Evolutionary conservation across 495 filamentous ascomycete genomes (phyloP), one percentile per base, ranked within the genome.

Genomic region (Podospora appendiculata): DNA sequence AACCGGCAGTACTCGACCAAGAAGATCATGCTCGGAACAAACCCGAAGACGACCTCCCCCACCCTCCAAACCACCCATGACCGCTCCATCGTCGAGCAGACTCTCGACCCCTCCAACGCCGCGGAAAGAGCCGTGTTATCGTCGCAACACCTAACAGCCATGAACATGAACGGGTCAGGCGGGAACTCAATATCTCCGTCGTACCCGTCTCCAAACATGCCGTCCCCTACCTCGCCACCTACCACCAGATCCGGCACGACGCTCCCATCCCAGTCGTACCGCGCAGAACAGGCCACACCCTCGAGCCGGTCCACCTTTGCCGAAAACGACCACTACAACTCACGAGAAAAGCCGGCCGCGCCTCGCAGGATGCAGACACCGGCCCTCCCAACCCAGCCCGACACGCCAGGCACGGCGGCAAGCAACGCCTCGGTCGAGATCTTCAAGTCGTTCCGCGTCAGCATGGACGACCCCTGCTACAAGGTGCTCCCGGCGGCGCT

Each of bases 361-460:
- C 68, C 73, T 35, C 75, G 77, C 17, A 65, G 76, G 13, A 68
- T 72, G 50, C 76, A 74, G 60, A 81, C 76, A 3, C 78, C 72
- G 10, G 77, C 73, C 5, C 34, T 36, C 12, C 43, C 19, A 35
- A 25, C 25, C 25, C 53, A 48, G 19, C 74, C 70, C 8, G 73
- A 77, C 53, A 79, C 73, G 6, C 78, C 73, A 6, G 65, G 71
- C 45, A 62, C 66, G 4, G 18, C 18, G 8, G 25, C 25, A 25
- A 71, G 70, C 56, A 72, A 71, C 50, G 67, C 71, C 16, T 77
- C 76, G 38, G 90, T 92, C 51, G 92, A 98, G 61, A 97, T 98
- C 48, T 96, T 97, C 81, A 97, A 96, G 67, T 91, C 86, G 7
- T 98, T 98, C 76, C 83, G 93, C 32, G 93, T 98, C 55, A 90